phyloP scores from a whole-genome alignment of 768 basidiomycete species.

The Suillus discolor region DNA sequence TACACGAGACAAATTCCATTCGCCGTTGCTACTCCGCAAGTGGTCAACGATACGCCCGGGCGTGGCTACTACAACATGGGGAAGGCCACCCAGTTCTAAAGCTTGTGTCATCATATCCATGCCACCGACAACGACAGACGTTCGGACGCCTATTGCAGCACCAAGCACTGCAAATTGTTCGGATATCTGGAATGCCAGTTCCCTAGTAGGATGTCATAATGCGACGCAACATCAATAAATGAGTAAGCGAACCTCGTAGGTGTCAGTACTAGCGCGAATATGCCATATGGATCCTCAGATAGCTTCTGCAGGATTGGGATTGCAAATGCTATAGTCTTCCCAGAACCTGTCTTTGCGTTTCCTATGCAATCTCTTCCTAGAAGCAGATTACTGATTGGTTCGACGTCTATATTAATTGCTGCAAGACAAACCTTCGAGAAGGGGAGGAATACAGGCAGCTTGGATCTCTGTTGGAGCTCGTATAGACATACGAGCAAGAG shows the following conservation, averaged over 20 bases:
- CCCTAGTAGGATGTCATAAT: constrained; percentile 49
- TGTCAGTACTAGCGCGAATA: constrained; percentile 91
- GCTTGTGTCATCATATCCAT: constrained; percentile 99
- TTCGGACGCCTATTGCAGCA: constrained; percentile 75
- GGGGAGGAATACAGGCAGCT: constrained; percentile 83
- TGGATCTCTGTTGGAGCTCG: constrained; percentile 85
- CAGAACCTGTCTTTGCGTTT: constrained; percentile 96
- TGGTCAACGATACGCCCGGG: constrained; percentile 95
- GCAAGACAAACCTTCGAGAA: constrained; percentile 63
- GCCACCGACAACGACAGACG: constrained; percentile 91
- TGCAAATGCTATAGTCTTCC: constrained; percentile 98
- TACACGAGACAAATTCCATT: constrained; percentile 85
- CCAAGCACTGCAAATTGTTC: constrained; percentile 96
- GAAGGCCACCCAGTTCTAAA: constrained; percentile 78
- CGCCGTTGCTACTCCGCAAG: constrained; percentile 67
- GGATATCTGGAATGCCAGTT: constrained; percentile 95
- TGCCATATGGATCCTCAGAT: constrained; percentile 88
- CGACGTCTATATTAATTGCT: neutral
- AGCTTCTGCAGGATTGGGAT: constrained; percentile 91
- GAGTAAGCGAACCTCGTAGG: constrained; percentile 76
- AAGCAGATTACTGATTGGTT: neutral
- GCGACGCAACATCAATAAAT: neutral
- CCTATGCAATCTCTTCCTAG: constrained; percentile 95
- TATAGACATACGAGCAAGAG: constrained; percentile 85
- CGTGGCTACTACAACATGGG: constrained; percentile 94